A percentile compares a stretch with the other conserved stretches of the same genome.
These are phyloP conservation scores for Phyllachora maydis DNA, from an alignment of 2,329 filamentous ascomycete genomes.

Conservation along the genomic window DNA sequence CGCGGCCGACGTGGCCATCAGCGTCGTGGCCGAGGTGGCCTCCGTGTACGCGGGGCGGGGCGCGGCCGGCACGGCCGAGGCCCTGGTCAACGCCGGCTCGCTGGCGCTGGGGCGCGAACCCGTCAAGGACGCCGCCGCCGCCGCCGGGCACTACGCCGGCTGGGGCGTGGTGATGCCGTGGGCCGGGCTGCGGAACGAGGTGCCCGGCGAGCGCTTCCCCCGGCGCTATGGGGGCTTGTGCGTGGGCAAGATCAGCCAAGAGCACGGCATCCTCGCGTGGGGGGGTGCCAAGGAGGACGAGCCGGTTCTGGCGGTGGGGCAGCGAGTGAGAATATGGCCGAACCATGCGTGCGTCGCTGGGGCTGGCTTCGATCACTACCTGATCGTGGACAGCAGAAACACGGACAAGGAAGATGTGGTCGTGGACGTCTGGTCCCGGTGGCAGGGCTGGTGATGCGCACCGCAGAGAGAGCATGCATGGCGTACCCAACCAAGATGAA, in stretches of 20 bases:
- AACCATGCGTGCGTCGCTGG: constrained; percentile 68
- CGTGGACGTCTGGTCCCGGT: constrained; percentile 57
- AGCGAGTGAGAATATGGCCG: constrained; percentile 52
- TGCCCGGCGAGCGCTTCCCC: constrained; percentile 19
- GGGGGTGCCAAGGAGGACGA: constrained; percentile 18
- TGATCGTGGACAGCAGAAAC: constrained; percentile 45
- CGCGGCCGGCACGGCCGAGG: constrained; percentile 28
- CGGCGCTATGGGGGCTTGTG: constrained; percentile 34
- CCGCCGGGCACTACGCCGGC: constrained; percentile 47
- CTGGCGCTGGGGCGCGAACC: constrained; percentile 55
- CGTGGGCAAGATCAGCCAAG: constrained; percentile 53
- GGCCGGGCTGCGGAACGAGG: constrained; percentile 11
- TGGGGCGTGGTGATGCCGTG: constrained; percentile 51
- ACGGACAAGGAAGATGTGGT: constrained; percentile 34
- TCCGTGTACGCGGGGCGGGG: constrained; percentile 44
- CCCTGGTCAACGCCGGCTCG: constrained; percentile 45
- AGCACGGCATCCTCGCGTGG: constrained; percentile 56
- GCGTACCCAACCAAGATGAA: too few relatives aligned
- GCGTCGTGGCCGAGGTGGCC: constrained; percentile 50
- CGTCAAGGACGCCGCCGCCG: constrained; percentile 46
- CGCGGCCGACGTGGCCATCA: constrained; percentile 39
- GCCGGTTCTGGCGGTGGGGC: constrained; percentile 35
- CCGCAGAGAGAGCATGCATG: too few relatives aligned
- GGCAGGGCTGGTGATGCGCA: constrained; percentile 48
- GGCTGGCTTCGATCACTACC: constrained; percentile 50